Percentiles rank a stretch among this genome's conserved stretches.
These are phyloP conservation scores for Emmonsiellopsis sp. DNA, from an alignment of 2,329 filamentous ascomycete species.

Conservation along the genomic window DNA sequence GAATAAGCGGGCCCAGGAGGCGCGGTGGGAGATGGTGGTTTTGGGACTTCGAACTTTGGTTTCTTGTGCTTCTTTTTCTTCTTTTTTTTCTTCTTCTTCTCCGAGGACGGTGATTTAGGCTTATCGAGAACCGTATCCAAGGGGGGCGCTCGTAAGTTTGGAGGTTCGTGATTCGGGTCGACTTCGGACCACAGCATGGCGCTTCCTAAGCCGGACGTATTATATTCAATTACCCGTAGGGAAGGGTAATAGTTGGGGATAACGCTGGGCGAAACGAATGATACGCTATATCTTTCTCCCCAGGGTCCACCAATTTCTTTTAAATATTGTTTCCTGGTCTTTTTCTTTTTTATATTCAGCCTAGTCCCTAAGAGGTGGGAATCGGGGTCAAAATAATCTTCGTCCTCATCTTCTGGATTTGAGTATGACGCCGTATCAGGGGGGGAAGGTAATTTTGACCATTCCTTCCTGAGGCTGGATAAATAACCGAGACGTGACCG, in stretches of 20 bases:
- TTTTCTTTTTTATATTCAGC: constrained; percentile 43
- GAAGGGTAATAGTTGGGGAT: constrained; percentile 91
- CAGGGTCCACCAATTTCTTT: constrained; percentile 67
- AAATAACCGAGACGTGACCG: constrained; percentile 71
- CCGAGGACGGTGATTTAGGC: not conserved
- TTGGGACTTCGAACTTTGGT: constrained; percentile 58
- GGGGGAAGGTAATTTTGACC: constrained; percentile 62
- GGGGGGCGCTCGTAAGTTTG: not conserved
- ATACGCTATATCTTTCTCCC: constrained; percentile 75
- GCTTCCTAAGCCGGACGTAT: constrained; percentile 66
- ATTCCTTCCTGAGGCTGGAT: constrained; percentile 63
- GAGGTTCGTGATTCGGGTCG: not conserved
- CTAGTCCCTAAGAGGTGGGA: not conserved
- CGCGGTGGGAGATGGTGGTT: constrained; percentile 60
- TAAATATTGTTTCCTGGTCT: constrained; percentile 45
- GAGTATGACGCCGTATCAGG: constrained; percentile 18
- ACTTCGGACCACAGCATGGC: constrained; percentile 25
- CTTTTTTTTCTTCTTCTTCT: constrained; percentile 24
- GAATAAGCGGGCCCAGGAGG: constrained; percentile 85
- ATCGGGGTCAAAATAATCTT: constrained; percentile 14
- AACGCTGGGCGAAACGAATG: constrained; percentile 73
- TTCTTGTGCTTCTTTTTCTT: constrained; percentile 40
- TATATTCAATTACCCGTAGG: constrained; percentile 87
- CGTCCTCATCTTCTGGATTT: constrained; percentile 8
- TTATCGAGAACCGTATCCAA: not conserved